Base-by-base conservation (phyloP, 2,329 filamentous ascomycete species). In the Beauveria bassiana region DNA sequence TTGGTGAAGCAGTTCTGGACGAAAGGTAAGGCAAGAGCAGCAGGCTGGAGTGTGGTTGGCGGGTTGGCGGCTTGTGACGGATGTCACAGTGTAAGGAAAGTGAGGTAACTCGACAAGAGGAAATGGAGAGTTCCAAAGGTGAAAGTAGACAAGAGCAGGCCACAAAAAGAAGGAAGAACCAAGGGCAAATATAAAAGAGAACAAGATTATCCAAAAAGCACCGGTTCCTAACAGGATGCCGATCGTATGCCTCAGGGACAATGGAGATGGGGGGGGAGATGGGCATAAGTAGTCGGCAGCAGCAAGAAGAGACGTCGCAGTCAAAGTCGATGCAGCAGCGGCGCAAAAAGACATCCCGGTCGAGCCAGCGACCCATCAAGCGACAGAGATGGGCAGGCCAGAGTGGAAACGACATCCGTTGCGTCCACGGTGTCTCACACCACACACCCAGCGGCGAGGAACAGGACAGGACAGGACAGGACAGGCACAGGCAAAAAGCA, bases 161-260 rank as follows among this genome's bases (percentile, higher is more conserved):
- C 73, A 75, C 68, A 73, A 78, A 78, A 78, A 75, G 73, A 78
- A 78, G 75, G 73, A 78, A 77, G 77, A 79, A 77, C 75, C 75
- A 73, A 75, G 62, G 76, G 75, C 74, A 74, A 73, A 74, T 77
- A 76, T 72, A 75, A 76, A 75, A 73, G 73, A 75, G 74, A 66
- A 68, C 65, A 75, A 72, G 71, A 77, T 75, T 73, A 78, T 56
- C 72, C 73, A 67, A 69, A 68, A 68, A 68, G 66, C 68, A 71
- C 72, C 72, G 72, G 73, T 74, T 75, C 74, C 72, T 71, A 78
- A 75, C 67, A 73, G 72, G 76, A 69, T 79, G 77, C 75, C 77
- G 77, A 80, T 81, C 77, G 75, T 77, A 73, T 75, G 72, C 72
- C 70, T 69, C 74, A 70, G 67, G 68, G 62, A 67, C 64, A 67